These are phyloP conservation scores for Metarhizium rileyi DNA, from an alignment of 2,329 filamentous ascomycete genomes.

Conservation along the genomic window DNA sequence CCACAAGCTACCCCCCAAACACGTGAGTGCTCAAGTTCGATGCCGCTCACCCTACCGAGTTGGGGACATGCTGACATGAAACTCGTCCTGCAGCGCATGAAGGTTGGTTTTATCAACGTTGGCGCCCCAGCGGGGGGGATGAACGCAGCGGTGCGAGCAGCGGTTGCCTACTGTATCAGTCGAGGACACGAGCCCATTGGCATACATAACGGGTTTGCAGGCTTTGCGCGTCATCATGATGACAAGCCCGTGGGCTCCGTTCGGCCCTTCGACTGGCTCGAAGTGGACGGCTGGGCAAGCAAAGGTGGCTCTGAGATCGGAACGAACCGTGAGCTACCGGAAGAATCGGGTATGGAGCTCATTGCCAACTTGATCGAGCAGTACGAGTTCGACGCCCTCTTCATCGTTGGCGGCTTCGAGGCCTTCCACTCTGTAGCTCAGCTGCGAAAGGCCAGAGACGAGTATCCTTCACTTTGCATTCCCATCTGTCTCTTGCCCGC, in stretches of 20 bases:
- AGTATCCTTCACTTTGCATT: constrained; percentile 82
- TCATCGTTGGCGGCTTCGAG: constrained; percentile 91
- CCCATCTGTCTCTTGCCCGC: constrained; percentile 86
- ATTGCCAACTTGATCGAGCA: constrained; percentile 76
- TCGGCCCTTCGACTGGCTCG: constrained; percentile 80
- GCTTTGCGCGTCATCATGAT: constrained; percentile 79
- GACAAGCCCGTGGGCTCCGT: constrained; percentile 77
- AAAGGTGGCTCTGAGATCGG: constrained; percentile 96
- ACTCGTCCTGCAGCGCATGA: constrained; percentile 55
- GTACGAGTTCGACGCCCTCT: constrained; percentile 84
- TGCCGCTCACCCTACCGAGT: not conserved
- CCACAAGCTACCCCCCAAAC: constrained; percentile 56
- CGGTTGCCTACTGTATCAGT: constrained; percentile 83
- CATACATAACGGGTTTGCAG: constrained; percentile 94
- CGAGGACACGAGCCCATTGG: constrained; percentile 88
- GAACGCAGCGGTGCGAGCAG: constrained; percentile 91
- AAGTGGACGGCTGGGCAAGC: constrained; percentile 91
- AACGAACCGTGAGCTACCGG: constrained; percentile 87
- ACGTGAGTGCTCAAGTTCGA: constrained; percentile 39
- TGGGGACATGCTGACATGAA: constrained; percentile 18
- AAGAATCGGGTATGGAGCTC: constrained; percentile 71
- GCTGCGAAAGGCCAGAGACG: constrained; percentile 66
- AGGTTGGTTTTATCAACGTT: constrained; percentile 91
- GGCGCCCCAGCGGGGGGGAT: constrained; percentile 95
- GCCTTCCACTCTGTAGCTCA: constrained; percentile 89